Evolutionary conservation across 2,329 filamentous ascomycete species (phyloP), one percentile per base, ranked within the genome.

Genomic region (Diatrype stigma): DNA sequence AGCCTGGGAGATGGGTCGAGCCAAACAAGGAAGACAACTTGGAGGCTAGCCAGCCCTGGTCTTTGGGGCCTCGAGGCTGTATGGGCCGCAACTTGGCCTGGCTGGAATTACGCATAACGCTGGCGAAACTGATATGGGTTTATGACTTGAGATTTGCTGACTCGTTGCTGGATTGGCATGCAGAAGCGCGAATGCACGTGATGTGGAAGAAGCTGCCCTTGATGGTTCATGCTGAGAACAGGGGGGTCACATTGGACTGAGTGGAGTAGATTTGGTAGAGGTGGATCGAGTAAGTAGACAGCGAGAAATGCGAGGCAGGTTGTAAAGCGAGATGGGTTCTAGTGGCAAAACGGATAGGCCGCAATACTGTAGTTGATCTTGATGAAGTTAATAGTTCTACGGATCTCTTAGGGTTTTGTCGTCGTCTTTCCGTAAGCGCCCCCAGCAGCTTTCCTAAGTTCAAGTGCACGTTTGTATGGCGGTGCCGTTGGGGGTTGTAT

Each of bases 401-500:
- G 6, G 6, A 37, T 7, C 6, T 16, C 34, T 37, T 16, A 44
- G 11, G 5, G 7, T 44, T 44, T 44, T 11, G n/a, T 21, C 12
- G 63, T 19, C 6, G 63, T 88, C 70, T 89, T 91, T 3, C 87
- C 86, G 65, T 90, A 89, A 4, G 86, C 87, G 4, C 90, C 90
- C 16, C 89, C 89, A 53, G 83, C 81, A 52, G 83, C 75, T 68
- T 87, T 89, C 60, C 88, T 81, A 74, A 94, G 80, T 69, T 97
- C 93, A 53, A 99, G 73, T 12, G 94, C 94, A 50, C 87, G 83
- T 69, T 92, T 95, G 66, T 99, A 99, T 0, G 94, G 94, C 12
- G 94, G 94, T 10, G 94, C 94, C 34, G 94, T 99, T 0, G 94
- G 94, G 26, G 93, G 93, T 67, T 97, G 94, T 30, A 99, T 82